phyloP scores from a whole-genome alignment of 306 rosid species.

The Trichosanthes truncata region DNA sequence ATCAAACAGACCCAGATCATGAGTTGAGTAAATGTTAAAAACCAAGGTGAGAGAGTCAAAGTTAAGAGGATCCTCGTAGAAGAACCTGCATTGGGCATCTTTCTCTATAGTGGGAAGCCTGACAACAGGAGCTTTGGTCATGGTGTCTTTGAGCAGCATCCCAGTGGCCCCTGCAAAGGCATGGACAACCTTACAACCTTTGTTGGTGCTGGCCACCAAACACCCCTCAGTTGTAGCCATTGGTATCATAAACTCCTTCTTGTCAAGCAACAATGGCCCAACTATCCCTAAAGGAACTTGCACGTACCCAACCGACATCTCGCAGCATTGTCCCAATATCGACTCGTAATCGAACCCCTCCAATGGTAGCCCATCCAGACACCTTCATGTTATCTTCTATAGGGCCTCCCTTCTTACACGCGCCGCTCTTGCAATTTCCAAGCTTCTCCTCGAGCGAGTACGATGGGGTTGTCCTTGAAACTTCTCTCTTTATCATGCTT shows the following conservation, averaged over 20 bases:
- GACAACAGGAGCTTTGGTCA: constrained; percentile 23
- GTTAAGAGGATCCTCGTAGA: constrained; percentile 20
- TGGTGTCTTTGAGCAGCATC: constrained; percentile 16
- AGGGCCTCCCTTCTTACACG: constrained; percentile 17
- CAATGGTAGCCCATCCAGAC: constrained; percentile 18
- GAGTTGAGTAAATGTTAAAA: no score
- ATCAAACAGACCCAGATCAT: no score
- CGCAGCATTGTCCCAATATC: constrained; percentile 24
- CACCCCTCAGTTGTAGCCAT: constrained; percentile 30
- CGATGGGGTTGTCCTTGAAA: constrained; percentile 10
- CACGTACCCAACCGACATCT: constrained; percentile 24
- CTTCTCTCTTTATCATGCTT: constrained; percentile 1
- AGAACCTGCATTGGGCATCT: constrained; percentile 19
- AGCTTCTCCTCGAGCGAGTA: constrained; percentile 21
- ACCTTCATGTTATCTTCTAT: constrained; percentile 13
- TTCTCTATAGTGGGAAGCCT: constrained; percentile 12
- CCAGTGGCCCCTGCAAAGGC: constrained; percentile 16
- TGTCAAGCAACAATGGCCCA: constrained; percentile 19
- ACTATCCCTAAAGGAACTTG: constrained; percentile 24
- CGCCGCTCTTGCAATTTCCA: constrained; percentile 18
- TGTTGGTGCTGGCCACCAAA: constrained; percentile 22
- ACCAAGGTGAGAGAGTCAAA: constrained; percentile 14
- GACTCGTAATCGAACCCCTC: constrained; percentile 29
- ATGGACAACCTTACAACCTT: constrained; percentile 21
- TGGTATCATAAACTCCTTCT: constrained; percentile 16